Base-by-base conservation (phyloP, 2,329 filamentous ascomycete genomes). In the Sclerotinia minor region DNA sequence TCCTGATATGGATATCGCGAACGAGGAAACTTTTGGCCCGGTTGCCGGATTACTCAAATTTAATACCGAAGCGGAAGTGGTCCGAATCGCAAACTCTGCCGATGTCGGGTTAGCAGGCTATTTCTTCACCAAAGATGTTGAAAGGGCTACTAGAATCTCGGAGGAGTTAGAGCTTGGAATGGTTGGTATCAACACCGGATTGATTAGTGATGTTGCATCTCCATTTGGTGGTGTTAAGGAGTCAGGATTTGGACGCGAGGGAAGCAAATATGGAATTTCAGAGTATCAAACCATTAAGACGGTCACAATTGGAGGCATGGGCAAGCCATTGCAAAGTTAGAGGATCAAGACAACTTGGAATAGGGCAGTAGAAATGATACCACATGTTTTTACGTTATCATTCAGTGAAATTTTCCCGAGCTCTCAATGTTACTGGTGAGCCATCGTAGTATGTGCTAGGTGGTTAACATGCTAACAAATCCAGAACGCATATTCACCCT, bases 1-100 rank as follows among this genome's bases (percentile, higher is more conserved):
- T 15, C 82, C 84, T 68, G 88, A 94, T 53, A 98, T 98, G 95
- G 84, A 86, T 69, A 85, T 98, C 73, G 89, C 92, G 5, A 82
- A 82, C 1, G 94, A 98, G 79, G 95, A 99, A 83, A 99, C 94
- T 0, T 99, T 99, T 77, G 95, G 95, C 0, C 95, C 95, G 3
- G 91, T 98, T 0, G 94, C 94, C 0, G 94, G 91, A 0, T 80
- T 98, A 19, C 97, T 97, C 82, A 85, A 88, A 60, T 99, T 98
- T 77, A 86, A 92, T 58, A 92, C 89, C 0, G 95, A 98, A 80
- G 89, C 90, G 65, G 94, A 98, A 75, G 95, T 97, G 6, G 87
- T 98, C 41, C 83, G 85, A 71, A 80, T 94, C 72, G 94, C 95
- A 5, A 99, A 99, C 79, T 79, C 82, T 53, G 83, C 92, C 1